Evolutionary conservation across 2,329 filamentous ascomycete genomes (phyloP), one percentile per base, ranked within the genome.

Genomic region (Neofusicoccum laricinum): DNA sequence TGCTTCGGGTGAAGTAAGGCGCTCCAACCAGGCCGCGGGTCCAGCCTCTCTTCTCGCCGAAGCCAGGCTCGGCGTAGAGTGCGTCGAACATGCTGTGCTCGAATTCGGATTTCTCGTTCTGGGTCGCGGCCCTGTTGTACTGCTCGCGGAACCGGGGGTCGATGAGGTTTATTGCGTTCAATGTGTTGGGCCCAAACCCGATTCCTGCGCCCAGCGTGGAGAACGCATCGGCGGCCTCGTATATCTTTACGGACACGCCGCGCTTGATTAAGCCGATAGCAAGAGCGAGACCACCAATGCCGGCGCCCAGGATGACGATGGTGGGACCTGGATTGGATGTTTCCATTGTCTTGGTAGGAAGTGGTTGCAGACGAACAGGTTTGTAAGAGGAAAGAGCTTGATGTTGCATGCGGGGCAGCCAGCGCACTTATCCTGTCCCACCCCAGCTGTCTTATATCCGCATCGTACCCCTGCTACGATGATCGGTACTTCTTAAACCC

Each of bases 111-210:
- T 67, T 73, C 63, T 76, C 71, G 64, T 82, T 81, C 10, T 71
- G 75, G 7, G 76, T 76, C 49, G 75, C 75, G 32, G 79, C 75
- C 4, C 69, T 68, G 65, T 79, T 72, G 65, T 81, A 82, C 66
- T 71, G 68, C 12, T 70, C 66, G 8, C 75, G 73, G 51, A 80
- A 78, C 5, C 69, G 68, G 12, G 71, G 64, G 59, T 81, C 76
- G 65, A 81, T 79, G 17, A 79, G 69, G 55, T 78, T 76, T 72
- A 81, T 81, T 2, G 77, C 77, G 14, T 70, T 71, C 19, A 81
- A 65, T 5, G 77, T 73, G 68, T 81, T 82, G 6, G 79, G 78
- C 0, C 75, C 79, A 8, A 81, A 46, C 1, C 53, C 53, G 30
- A 58, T 58, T 14, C 53, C 53, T 63, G 36, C 76, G 14, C 64